phyloP scores from a whole-genome alignment of 148 eudicot species.

The Cornus controversa region DNA sequence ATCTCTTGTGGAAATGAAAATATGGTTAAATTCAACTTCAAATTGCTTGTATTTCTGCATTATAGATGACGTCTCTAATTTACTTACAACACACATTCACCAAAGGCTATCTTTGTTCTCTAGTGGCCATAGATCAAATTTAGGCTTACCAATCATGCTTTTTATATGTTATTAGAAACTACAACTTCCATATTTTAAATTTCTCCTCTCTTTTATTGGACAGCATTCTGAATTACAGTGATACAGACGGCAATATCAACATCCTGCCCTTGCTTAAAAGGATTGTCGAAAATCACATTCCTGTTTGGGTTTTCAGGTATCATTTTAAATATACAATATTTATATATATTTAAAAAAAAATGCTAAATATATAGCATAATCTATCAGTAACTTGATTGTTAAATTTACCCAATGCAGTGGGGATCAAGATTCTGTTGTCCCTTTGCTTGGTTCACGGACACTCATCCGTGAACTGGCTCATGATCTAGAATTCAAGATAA shows the following conservation, averaged over 20 bases:
- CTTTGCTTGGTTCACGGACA: conserved; percentile 85
- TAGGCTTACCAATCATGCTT: not conserved
- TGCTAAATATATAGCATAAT: not conserved
- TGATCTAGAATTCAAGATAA: conserved; percentile 49
- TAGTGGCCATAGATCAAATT: not conserved
- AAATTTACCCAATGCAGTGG: conserved; percentile 46
- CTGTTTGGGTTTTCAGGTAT: conserved; percentile 89
- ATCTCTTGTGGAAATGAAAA: not conserved
- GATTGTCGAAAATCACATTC: conserved; percentile 56
- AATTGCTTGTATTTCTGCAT: not conserved
- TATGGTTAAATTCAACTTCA: not conserved
- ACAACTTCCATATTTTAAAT: not conserved
- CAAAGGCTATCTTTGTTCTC: not conserved
- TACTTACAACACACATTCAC: too few species aligned
- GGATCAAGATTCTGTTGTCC: conserved; percentile 96
- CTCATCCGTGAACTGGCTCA: conserved; percentile 90
- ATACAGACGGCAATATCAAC: conserved; percentile 68
- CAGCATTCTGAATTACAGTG: conserved; percentile 63
- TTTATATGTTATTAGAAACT: not conserved
- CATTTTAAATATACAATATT: not conserved
- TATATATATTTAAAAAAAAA: not conserved
- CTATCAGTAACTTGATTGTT: not conserved
- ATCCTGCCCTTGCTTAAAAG: conserved; percentile 78
- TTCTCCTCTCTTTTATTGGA: conserved; percentile 14
- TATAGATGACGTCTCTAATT: not conserved